These are phyloP conservation scores for Pyrenula aspistea DNA, from an alignment of 495 filamentous ascomycete species.

Conservation along the genomic window DNA sequence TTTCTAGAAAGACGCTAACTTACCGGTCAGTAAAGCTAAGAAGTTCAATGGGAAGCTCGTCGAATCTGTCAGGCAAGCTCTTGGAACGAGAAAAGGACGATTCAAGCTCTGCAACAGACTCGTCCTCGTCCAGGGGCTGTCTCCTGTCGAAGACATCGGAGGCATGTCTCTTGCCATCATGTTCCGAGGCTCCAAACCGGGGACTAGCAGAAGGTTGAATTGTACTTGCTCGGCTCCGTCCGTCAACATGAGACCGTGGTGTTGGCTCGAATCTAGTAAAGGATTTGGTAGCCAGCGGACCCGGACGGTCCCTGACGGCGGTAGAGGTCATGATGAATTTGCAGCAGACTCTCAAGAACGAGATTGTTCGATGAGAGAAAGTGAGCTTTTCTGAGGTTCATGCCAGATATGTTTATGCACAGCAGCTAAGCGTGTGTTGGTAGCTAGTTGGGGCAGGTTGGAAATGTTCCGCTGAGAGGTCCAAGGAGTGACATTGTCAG, in stretches of 20 bases:
- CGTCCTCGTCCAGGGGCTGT: conserved; percentile 42
- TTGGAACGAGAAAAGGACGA: conserved; percentile 26
- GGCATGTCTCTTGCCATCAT: conserved; percentile 22
- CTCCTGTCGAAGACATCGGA: conserved; percentile 32
- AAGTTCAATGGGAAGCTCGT: conserved; percentile 88
- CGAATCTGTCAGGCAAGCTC: conserved; percentile 51
- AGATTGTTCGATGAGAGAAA: no score
- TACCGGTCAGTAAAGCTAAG: conserved; percentile 81
- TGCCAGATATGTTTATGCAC: conserved; percentile 1
- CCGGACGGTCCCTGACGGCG: not conserved
- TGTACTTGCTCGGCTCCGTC: conserved; percentile 46
- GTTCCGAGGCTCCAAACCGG: conserved; percentile 22
- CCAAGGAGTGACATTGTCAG: not conserved
- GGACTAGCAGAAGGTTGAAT: conserved; percentile 41
- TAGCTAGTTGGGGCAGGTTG: not conserved
- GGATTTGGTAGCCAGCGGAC: conserved; percentile 11
- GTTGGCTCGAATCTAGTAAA: conserved; percentile 23
- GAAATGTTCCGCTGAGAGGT: not conserved
- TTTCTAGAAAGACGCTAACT: conserved; percentile 2
- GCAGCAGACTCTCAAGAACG: no score
- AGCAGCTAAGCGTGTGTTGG: not conserved
- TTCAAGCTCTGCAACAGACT: conserved; percentile 23
- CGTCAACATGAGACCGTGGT: not conserved
- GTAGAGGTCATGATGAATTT: not conserved
- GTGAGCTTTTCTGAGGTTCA: no score